Evolutionary conservation across 345 rosid genomes (phyloP), one percentile per base, ranked within the genome.

Genomic region (Camelina hispida): DNA sequence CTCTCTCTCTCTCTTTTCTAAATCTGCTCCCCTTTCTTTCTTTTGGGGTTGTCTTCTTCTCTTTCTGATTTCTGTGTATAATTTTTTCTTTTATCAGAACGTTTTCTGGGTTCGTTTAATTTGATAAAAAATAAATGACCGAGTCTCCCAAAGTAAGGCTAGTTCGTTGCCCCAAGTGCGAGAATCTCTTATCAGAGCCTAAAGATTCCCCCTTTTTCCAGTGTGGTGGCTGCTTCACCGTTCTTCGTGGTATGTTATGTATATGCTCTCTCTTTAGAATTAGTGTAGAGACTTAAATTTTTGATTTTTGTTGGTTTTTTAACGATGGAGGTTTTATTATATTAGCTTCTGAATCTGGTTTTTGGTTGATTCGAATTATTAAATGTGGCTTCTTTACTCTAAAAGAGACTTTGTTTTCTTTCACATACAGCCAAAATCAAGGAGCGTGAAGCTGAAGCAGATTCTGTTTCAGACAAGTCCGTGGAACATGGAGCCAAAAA

Each of bases 171-270:
- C 99, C 99, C 10, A 94, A 90, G 75, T 94, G 99, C 62, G 87
- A 88, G 67, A 92, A 89, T 80, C 86, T 94, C 68, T 88, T 94
- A 8, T 89, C 96, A 18, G 97, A 91, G 85, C 96, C 88, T 54
- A 85, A 78, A 54, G 89, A 85, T 72, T 92, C 89, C 54, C 85
- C 96, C 8, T 87, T 94, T 58, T 90, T 90, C 65, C 92, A 87
- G 72, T 94, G 99, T 62, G 97, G 99, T 63, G 99, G 97, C 3
- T 94, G 99, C 58, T 93, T 92, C 35, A 89, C 99, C 72, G 97
- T 94, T 80, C 97, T 94, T 70, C 87, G 87, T 82, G 93, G 99
- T 94, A 70, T 56, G 56, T 7, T 60, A 28, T n/a, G 4, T 5
- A 4, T 34, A 34, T 34, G 37, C 62, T 56, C 58, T 61, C 12